phyloP scores from a whole-genome alignment of 139 green algal genomes.

The Zygnema circumcarinatum region DNA sequence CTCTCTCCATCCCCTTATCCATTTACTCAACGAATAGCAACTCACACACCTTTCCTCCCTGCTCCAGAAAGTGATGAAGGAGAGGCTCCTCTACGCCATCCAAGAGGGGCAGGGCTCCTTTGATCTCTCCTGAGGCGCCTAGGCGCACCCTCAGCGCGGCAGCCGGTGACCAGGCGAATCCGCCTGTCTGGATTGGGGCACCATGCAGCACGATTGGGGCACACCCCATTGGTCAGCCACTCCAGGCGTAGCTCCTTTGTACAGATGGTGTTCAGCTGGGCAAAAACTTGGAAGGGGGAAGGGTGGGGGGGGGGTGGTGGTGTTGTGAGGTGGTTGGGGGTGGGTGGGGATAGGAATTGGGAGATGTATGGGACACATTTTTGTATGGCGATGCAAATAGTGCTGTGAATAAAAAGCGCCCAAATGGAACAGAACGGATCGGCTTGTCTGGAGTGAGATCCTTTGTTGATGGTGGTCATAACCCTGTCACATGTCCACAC shows the following conservation, averaged over 20 bases:
- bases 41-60: no score
- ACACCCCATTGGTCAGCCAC: not conserved
- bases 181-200: not conserved
- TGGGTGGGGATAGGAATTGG: not conserved
- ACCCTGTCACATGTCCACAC: no score
- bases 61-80: constrained; percentile 71
- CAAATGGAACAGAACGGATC: not conserved
- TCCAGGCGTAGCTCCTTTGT: not conserved
- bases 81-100: constrained; percentile 88
- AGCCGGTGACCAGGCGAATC: not conserved
- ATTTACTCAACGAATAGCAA: no score
- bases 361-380: not conserved
- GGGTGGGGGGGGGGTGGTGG: no score
- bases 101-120: constrained; percentile 92
- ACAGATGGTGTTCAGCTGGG: not conserved
- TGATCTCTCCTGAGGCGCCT: constrained; percentile 86
- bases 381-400: not conserved
- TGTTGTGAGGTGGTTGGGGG: no score
- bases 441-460: not conserved
- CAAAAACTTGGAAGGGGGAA: not conserved
- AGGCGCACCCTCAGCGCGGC: not conserved
- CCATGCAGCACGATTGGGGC: not conserved
- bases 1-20: no score
- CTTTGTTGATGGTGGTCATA: no score
- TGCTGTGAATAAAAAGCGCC: not conserved